Percentiles rank a stretch among this genome's conserved stretches.
phyloP scores from a whole-genome alignment of 2,329 filamentous ascomycete genomes.

The Albophoma yamanashiensis region DNA sequence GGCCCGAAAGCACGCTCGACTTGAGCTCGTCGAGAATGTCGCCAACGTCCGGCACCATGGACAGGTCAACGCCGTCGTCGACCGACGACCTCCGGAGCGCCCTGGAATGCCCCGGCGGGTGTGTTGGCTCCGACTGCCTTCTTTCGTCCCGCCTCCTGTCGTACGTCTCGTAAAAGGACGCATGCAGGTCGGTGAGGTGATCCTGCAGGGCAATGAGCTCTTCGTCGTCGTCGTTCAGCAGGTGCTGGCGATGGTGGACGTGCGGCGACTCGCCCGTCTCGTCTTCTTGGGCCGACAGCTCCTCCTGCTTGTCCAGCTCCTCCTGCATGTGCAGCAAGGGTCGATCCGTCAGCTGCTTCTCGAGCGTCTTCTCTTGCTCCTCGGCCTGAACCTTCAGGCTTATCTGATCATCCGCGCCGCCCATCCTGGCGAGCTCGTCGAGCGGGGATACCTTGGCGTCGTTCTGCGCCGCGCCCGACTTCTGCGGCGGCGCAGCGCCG shows the following conservation, averaged over 20 bases:
- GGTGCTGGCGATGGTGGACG: constrained; percentile 50
- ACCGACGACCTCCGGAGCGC: constrained; percentile 17
- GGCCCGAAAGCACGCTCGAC: constrained; percentile 59
- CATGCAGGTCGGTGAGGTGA: constrained; percentile 66
- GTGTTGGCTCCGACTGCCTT: constrained; percentile 22
- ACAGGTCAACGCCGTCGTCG: constrained; percentile 33
- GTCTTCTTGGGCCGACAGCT: constrained; percentile 14
- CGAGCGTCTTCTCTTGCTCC: constrained; percentile 78
- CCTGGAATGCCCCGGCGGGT: constrained; percentile 21
- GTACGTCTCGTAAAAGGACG: constrained; percentile 74
- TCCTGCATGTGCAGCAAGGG: constrained; percentile 90
- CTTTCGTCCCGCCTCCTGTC: constrained; percentile 40
- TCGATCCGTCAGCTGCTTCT: constrained; percentile 80
- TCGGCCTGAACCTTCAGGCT: constrained; percentile 66
- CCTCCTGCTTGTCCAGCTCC: constrained; percentile 71
- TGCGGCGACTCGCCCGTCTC: constrained; percentile 15
- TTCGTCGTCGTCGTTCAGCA: constrained; percentile 79
- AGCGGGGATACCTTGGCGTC: constrained; percentile 35
- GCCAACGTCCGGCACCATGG: constrained; percentile 71
- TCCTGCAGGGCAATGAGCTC: constrained; percentile 70
- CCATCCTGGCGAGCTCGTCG: constrained; percentile 71
- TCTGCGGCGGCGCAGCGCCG: constrained; percentile 33
- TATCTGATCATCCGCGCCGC: constrained; percentile 55
- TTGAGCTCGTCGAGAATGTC: constrained; percentile 78
- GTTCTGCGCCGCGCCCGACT: constrained; percentile 36